phyloP scores from a whole-genome alignment of 352 stramenopile species.

The Phytophthora crassamura region DNA sequence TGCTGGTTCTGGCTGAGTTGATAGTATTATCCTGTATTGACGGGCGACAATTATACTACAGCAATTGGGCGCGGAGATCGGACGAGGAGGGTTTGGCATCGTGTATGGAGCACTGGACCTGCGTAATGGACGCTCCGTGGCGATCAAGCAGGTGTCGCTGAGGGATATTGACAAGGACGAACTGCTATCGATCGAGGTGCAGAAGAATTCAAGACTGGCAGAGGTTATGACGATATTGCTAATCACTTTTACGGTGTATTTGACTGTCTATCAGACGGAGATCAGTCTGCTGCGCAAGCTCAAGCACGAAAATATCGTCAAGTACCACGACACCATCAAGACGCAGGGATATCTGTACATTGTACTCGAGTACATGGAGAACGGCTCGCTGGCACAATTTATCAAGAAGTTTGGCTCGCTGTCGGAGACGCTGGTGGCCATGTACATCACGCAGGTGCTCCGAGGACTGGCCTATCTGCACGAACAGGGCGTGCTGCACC shows the following conservation, averaged over 20 bases:
- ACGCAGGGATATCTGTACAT: constrained; percentile 85
- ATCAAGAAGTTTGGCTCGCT: constrained; percentile 94
- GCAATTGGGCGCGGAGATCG: constrained; percentile 93
- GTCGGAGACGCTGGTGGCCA: constrained; percentile 90
- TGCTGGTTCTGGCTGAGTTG: constrained; percentile 6
- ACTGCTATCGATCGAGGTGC: constrained; percentile 79
- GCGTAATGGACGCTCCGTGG: constrained; percentile 82
- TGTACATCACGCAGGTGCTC: constrained; percentile 94
- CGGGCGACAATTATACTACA: constrained; percentile 27
- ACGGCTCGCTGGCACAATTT: constrained; percentile 92
- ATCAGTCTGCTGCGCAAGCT: constrained; percentile 94
- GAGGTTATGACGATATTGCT: constrained; percentile 1
- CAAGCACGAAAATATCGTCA: constrained; percentile 96
- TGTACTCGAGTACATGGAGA: constrained; percentile 95
- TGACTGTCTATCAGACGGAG: constrained; percentile 63
- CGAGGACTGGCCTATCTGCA: constrained; percentile 91
- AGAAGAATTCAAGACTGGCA: constrained; percentile 2
- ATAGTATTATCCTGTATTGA: constrained; percentile 19
- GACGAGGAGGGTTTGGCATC: constrained; percentile 90
- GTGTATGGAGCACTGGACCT: constrained; percentile 91
- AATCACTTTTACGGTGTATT: constrained; percentile 6
- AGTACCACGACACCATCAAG: constrained; percentile 95
- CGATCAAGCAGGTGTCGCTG: constrained; percentile 89
- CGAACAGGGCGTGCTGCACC: constrained; percentile 92
- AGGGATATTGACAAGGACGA: constrained; percentile 88